Evolutionary conservation across 116 monocot species (phyloP).

Genomic region (Cymodocea nodosa): DNA sequence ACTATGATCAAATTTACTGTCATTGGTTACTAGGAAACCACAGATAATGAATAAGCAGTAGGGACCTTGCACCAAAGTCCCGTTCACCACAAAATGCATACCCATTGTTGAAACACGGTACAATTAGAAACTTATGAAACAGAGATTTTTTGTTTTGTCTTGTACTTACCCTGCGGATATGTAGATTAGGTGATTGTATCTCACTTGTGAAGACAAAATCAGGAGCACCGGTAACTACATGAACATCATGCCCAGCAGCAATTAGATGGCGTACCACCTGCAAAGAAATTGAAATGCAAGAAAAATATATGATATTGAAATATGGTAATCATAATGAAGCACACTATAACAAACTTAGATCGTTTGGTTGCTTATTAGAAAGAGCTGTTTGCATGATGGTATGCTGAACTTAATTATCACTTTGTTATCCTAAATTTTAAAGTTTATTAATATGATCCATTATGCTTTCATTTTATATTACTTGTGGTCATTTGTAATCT

Average conservation of each 20-base stretch:
- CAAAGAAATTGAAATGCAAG: background rate
- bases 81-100: too few relatives aligned
- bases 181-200: slow-evolving; percentile 72
- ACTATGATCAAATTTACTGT: background rate
- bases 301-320: background rate
- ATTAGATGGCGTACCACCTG: slow-evolving; percentile 72
- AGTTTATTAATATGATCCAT: too few relatives aligned
- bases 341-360: background rate
- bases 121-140: background rate
- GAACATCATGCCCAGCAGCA: slow-evolving; percentile 65
- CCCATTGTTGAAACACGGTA: background rate
- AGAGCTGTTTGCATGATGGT: too few relatives aligned
- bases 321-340: background rate
- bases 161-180: slow-evolving; percentile 69
- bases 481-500: too few relatives aligned
- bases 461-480: too few relatives aligned
- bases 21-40: background rate
- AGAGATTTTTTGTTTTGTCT: background rate
- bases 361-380: too few relatives aligned
- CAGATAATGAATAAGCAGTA: background rate
- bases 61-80: slow-evolving; percentile 1
- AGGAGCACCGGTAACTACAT: slow-evolving; percentile 83
- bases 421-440: too few relatives aligned
- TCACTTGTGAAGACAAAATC: slow-evolving; percentile 93
- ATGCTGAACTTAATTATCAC: too few relatives aligned